A percentile compares a stretch with the other conserved stretches of the same genome.
These are phyloP conservation scores for Apiotrichum mycotoxinovorans DNA, from an alignment of 1,284 basidiomycete genomes.

Conservation along the genomic window DNA sequence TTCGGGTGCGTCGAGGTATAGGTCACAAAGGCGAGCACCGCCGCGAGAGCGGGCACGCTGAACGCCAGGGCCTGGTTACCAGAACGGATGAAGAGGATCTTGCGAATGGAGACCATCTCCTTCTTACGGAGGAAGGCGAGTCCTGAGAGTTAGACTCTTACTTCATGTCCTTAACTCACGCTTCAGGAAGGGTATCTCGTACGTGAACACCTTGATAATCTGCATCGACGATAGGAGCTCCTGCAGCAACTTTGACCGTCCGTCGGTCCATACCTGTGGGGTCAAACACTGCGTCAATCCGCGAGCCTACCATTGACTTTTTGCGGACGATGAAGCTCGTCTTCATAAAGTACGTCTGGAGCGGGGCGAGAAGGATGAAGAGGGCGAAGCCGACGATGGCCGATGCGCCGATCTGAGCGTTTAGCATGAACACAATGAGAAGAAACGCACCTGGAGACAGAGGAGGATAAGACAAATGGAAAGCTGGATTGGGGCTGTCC, in stretches of 20 bases:
- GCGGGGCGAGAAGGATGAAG: constrained; percentile 64
- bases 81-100: constrained; percentile 61
- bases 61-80: constrained; percentile 53
- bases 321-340: constrained; percentile 62
- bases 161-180: constrained; percentile 47
- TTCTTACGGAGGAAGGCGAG: constrained; percentile 57
- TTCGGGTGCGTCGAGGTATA: constrained; percentile 59
- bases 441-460: not conserved
- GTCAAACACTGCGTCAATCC: constrained; percentile 20
- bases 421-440: not conserved
- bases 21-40: constrained; percentile 69
- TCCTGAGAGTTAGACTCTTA: constrained; percentile 45
- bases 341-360: constrained; percentile 69
- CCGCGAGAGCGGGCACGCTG: constrained; percentile 57
- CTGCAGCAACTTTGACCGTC: constrained; percentile 74
- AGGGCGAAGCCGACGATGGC: constrained; percentile 73
- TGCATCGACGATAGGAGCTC: constrained; percentile 69
- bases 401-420: constrained; percentile 63
- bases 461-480: constrained; percentile 55
- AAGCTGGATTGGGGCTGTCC: constrained; percentile 68
- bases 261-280: constrained; percentile 66
- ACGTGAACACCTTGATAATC: constrained; percentile 72
- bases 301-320: constrained; percentile 53
- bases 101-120: constrained; percentile 59
- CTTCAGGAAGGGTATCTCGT: constrained; percentile 63